Evolutionary conservation across 441 rosid species (phyloP).

Genomic region (Breynia disticha): DNA sequence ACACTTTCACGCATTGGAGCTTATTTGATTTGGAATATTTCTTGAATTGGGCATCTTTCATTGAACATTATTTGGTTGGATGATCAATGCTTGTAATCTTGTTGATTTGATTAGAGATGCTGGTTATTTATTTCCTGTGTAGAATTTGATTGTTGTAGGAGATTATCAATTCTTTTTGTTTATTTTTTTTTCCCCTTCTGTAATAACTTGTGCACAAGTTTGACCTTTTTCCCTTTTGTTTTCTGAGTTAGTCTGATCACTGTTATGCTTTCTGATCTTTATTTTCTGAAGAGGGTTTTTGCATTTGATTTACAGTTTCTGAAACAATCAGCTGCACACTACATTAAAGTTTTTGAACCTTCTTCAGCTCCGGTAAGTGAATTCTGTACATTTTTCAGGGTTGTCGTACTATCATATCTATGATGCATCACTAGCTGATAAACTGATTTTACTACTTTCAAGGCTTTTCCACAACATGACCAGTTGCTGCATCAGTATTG

Average conservation of each 20-base stretch:
- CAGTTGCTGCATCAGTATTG: constrained; percentile 64
- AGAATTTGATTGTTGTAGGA: too few species aligned
- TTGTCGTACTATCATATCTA: not conserved
- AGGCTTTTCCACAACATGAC: constrained; percentile 60
- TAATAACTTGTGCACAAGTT: not conserved
- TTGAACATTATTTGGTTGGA: too few species aligned
- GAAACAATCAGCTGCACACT: constrained; percentile 61
- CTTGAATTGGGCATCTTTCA: too few species aligned
- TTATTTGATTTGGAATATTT: too few species aligned
- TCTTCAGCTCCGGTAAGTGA: constrained; percentile 67
- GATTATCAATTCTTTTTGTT: too few species aligned
- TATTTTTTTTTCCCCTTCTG: too few species aligned
- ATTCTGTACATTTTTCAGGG: not conserved
- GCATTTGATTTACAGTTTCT: constrained; percentile 44
- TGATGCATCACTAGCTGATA: not conserved
- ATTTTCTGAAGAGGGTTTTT: constrained; percentile 10
- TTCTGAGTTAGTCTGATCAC: not conserved
- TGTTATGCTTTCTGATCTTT: constrained; percentile 2
- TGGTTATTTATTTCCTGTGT: too few species aligned
- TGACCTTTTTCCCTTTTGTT: not conserved
- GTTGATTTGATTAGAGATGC: too few species aligned
- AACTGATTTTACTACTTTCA: constrained; percentile 19
- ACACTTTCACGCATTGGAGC: too few species aligned
- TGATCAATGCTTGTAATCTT: too few species aligned
- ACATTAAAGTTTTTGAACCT: constrained; percentile 62